Evolutionary conservation across 225 moss, liverwort and hornwort genomes (phyloP).

Genomic region (Climacium dendroides): DNA sequence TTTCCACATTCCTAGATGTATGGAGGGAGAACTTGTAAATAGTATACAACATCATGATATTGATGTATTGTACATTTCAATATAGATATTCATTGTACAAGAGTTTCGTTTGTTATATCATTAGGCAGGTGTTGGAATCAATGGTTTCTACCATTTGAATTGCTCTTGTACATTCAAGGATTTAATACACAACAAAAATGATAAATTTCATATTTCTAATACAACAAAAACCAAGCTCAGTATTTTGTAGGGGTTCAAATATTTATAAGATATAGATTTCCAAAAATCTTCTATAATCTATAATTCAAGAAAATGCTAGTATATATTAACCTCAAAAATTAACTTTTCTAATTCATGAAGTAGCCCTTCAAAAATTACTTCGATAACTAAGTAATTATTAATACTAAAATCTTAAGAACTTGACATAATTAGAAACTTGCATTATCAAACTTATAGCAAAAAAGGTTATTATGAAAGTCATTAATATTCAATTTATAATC

Average conservation of each 20-base stretch:
- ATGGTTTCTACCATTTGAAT: not conserved
- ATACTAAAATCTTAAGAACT: not conserved
- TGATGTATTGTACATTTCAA: not conserved
- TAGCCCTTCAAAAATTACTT: too few relatives aligned
- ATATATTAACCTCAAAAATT: not conserved
- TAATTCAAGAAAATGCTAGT: not conserved
- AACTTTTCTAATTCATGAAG: too few relatives aligned
- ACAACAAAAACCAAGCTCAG: fast-evolving
- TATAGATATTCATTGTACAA: not conserved
- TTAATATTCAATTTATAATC: not conserved
- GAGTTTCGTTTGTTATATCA: not conserved
- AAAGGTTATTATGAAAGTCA: not conserved
- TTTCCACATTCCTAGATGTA: not conserved
- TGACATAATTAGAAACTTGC: not conserved
- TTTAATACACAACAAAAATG: not conserved
- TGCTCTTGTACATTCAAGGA: not conserved
- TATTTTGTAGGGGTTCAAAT: not conserved
- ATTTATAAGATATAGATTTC: not conserved
- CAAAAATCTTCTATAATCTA: too few relatives aligned
- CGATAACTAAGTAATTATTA: not conserved
- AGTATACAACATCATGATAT: not conserved
- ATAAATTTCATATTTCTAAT: not conserved
- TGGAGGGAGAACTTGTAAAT: not conserved
- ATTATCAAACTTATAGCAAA: too few relatives aligned
- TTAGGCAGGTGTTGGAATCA: not conserved